Evolutionary conservation across 495 filamentous ascomycete genomes (phyloP).

Genomic region (Ramalina intermedia): DNA sequence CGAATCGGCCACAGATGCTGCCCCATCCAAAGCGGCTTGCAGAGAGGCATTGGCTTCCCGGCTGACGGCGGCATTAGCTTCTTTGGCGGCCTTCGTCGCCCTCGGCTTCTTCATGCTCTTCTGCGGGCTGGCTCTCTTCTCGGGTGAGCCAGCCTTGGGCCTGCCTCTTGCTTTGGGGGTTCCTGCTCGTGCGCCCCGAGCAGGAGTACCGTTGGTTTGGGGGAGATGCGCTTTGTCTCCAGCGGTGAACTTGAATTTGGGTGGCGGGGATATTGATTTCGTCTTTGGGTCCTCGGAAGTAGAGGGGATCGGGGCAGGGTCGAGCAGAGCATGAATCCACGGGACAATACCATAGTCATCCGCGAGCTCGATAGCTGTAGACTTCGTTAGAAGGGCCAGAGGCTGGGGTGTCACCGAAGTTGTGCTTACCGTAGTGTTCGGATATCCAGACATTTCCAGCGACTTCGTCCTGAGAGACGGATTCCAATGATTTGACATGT

Average conservation of each 20-base stretch:
- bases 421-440: conserved; percentile 54
- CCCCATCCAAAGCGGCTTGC: conserved; percentile 33
- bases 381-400: conserved; percentile 6
- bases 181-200: conserved; percentile 24
- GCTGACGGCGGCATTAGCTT: conserved; percentile 31
- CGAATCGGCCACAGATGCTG: conserved; percentile 22
- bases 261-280: conserved; percentile 58
- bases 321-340: conserved; percentile 84
- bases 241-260: conserved; percentile 40
- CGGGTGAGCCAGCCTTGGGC: conserved; percentile 45
- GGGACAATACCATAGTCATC: conserved; percentile 68
- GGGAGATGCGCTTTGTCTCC: conserved; percentile 20
- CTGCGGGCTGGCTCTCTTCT: conserved; percentile 30
- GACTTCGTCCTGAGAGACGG: conserved; percentile 78
- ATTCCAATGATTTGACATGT: conserved; percentile 61
- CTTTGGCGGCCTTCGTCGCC: conserved; percentile 40
- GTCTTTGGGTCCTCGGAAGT: conserved; percentile 31
- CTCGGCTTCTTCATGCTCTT: conserved; percentile 64
- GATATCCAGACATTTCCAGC: conserved; percentile 96
- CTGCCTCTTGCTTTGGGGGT: conserved; percentile 26
- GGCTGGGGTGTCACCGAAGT: not conserved
- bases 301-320: conserved; percentile 53
- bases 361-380: conserved; percentile 64
- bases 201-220: conserved; percentile 19
- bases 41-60: conserved; percentile 34